These are phyloP conservation scores for Stagonosporopsis cucurbitacearum DNA, from an alignment of 2,329 filamentous ascomycete genomes.

Conservation along the genomic window DNA sequence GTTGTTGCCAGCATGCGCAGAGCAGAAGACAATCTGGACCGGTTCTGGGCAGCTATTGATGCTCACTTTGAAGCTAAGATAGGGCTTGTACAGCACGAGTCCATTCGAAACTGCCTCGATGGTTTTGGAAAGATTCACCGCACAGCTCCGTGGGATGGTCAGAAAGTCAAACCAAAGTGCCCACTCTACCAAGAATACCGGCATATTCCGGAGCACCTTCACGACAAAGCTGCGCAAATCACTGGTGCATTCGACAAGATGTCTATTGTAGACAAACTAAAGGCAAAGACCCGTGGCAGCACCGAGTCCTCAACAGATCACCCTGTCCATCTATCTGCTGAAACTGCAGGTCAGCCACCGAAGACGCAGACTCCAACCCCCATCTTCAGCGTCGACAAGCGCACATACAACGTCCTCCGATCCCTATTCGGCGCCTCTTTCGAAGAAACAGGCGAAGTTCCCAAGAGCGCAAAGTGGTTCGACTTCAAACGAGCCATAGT, in stretches of 20 bases:
- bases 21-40: constrained; percentile 57
- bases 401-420: not conserved
- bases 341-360: too few species aligned
- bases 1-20: constrained; percentile 43
- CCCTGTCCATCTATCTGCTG: too few species aligned
- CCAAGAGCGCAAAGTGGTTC: constrained; percentile 59
- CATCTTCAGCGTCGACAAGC: not conserved
- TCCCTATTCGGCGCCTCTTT: not conserved
- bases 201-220: not conserved
- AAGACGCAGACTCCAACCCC: not conserved
- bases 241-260: not conserved
- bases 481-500: constrained; percentile 62
- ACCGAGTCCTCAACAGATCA: not conserved
- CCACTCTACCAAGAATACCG: not conserved
- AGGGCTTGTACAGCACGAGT: constrained; percentile 13
- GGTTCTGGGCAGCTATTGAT: constrained; percentile 51
- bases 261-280: not conserved
- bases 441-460: constrained; percentile 36
- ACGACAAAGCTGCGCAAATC: not conserved
- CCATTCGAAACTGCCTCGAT: not conserved
- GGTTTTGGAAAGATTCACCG: not conserved
- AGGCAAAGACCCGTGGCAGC: not conserved
- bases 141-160: not conserved
- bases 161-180: not conserved
- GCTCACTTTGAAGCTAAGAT: not conserved